These are phyloP conservation scores for Exserohilum rostratum DNA, from an alignment of 2,329 filamentous ascomycete species.

Conservation along the genomic window DNA sequence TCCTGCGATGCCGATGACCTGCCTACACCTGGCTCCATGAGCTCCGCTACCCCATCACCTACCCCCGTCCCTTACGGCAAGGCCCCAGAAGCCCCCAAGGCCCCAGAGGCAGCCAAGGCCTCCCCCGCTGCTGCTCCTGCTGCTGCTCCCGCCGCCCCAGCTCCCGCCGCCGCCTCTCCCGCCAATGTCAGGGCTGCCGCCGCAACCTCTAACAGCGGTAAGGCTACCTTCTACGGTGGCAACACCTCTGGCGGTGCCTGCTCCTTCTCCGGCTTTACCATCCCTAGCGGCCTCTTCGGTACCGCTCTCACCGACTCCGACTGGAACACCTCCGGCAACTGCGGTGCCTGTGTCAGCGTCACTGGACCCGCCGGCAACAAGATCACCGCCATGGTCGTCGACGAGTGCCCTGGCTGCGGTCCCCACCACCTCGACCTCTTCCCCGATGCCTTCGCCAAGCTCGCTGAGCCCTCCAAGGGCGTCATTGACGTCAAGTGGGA, in stretches of 20 bases:
- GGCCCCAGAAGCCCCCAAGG: constrained; percentile 11
- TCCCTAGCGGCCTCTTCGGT: constrained; percentile 65
- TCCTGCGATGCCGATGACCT: background rate
- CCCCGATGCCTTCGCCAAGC: constrained; percentile 56
- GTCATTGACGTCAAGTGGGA: constrained; percentile 59
- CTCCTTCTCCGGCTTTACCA: constrained; percentile 67
- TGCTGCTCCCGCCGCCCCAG: no score
- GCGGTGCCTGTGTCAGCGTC: constrained; percentile 67
- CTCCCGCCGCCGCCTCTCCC: background rate
- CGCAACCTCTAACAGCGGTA: constrained; percentile 27
- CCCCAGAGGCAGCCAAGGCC: constrained; percentile 4
- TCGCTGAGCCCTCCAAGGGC: constrained; percentile 55
- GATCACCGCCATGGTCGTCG: constrained; percentile 69
- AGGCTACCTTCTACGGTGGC: constrained; percentile 48
- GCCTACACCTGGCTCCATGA: background rate
- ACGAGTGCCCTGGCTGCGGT: constrained; percentile 63
- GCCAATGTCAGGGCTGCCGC: background rate
- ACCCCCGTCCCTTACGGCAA: constrained; percentile 1
- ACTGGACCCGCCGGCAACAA: constrained; percentile 62
- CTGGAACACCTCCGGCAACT: constrained; percentile 63
- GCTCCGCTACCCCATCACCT: background rate
- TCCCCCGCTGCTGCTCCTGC: constrained; percentile 6
- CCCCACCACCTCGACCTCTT: constrained; percentile 63
- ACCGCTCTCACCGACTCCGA: constrained; percentile 65
- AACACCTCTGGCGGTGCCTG: constrained; percentile 65